A percentile compares a stretch with the other conserved stretches of the same genome.
phyloP scores from a whole-genome alignment of 2,329 filamentous ascomycete genomes.

The Graphilbum ipis-grandicollis region DNA sequence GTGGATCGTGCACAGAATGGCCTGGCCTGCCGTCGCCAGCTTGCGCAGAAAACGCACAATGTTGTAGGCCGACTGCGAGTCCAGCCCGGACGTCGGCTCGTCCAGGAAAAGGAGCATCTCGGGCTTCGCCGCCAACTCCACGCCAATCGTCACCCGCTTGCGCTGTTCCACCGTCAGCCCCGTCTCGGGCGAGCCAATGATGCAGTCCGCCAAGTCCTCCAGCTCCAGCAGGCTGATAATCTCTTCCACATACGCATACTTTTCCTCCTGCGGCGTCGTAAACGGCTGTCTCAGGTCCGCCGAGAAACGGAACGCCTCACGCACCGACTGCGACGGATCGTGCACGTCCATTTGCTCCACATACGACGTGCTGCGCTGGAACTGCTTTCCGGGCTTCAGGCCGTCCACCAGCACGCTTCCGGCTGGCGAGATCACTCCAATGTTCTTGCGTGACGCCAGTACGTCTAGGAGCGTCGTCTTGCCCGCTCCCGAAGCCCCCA shows the following conservation, averaged over 20 bases:
- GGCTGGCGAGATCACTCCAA: slow-evolving; percentile 63
- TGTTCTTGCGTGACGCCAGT: slow-evolving; percentile 61
- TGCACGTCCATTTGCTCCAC: slow-evolving; percentile 71
- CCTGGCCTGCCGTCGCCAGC: slow-evolving; percentile 47
- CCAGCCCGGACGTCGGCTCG: slow-evolving; percentile 46
- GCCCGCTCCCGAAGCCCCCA: slow-evolving; percentile 73
- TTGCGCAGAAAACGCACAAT: slow-evolving; percentile 51
- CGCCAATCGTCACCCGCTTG: slow-evolving; percentile 40
- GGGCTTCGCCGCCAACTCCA: slow-evolving; percentile 43
- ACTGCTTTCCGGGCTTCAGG: slow-evolving; percentile 50
- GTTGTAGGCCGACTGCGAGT: slow-evolving; percentile 50
- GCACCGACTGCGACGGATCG: slow-evolving; percentile 52
- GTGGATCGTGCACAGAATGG: slow-evolving; percentile 52
- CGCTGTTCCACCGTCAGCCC: slow-evolving; percentile 34
- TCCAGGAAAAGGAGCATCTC: slow-evolving; percentile 42
- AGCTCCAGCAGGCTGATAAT: slow-evolving; percentile 49
- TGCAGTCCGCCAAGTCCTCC: slow-evolving; percentile 26
- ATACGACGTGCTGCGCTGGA: slow-evolving; percentile 65
- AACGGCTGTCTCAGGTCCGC: slow-evolving; percentile 56
- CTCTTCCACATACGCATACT: slow-evolving; percentile 58
- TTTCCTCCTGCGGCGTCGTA: slow-evolving; percentile 45
- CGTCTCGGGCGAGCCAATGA: slow-evolving; percentile 31
- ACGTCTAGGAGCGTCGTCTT: slow-evolving; percentile 78
- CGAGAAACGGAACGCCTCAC: slow-evolving; percentile 60
- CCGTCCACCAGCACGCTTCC: slow-evolving; percentile 66